Evolutionary conservation across 345 rosid species (phyloP).

Genomic region (Alliaria petiolata): DNA sequence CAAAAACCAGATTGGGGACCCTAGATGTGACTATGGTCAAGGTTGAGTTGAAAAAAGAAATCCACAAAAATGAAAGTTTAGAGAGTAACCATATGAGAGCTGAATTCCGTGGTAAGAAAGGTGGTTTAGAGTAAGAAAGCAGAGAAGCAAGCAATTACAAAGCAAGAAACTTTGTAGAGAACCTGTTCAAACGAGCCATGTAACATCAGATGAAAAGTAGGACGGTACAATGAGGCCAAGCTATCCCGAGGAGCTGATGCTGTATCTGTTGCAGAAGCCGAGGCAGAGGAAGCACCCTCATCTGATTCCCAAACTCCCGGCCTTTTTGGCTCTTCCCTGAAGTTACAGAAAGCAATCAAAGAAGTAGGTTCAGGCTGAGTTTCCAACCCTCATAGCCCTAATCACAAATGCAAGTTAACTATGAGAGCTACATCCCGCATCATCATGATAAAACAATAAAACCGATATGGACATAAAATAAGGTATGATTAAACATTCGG

Average conservation of each 20-base stretch:
- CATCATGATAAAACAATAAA: conserved; percentile 3
- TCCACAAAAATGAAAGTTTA: neutral
- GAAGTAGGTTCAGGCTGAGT: conserved; percentile 48
- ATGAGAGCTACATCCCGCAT: conserved; percentile 8
- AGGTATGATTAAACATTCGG: too few relatives aligned
- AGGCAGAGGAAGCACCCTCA: conserved; percentile 43
- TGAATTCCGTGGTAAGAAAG: conserved; percentile 66
- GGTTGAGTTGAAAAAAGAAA: neutral
- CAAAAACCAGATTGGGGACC: too few relatives aligned
- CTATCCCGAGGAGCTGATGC: conserved; percentile 59
- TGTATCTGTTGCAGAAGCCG: conserved; percentile 25
- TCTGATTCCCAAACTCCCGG: conserved; percentile 68
- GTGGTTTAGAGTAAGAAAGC: conserved; percentile 6
- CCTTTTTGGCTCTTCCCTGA: conserved; percentile 78
- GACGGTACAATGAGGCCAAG: conserved; percentile 94
- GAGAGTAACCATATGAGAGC: conserved; percentile 69
- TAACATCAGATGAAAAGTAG: conserved; percentile 84
- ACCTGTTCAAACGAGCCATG: conserved; percentile 95
- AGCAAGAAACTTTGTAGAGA: neutral
- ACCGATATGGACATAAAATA: neutral
- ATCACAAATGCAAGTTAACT: conserved; percentile 6
- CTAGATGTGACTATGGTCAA: too few relatives aligned
- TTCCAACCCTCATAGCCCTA: conserved; percentile 55
- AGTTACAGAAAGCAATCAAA: conserved; percentile 84
- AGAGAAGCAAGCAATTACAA: neutral